A percentile compares a stretch with the other conserved stretches of the same genome.
These are phyloP conservation scores for Pichia sp. DNA, from an alignment of 1,139 yeast species.

Conservation along the genomic window DNA sequence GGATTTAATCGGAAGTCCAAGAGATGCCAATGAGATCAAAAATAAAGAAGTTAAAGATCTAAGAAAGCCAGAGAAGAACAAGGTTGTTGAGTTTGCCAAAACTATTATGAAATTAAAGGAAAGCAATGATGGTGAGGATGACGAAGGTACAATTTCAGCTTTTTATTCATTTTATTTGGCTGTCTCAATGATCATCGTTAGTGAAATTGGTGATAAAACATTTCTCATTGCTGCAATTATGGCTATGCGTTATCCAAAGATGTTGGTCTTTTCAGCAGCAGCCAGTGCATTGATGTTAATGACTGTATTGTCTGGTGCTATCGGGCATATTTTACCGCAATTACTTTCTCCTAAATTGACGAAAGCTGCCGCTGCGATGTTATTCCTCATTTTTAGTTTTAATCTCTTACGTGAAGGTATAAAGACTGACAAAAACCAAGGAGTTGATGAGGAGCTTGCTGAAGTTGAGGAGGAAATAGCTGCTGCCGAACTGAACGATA, in stretches of 20 bases:
- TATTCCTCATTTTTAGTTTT: conserved; percentile 82
- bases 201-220: conserved; percentile 97
- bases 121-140: not conserved
- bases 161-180: conserved; percentile 19
- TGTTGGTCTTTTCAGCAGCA: conserved; percentile 84
- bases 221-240: conserved; percentile 94
- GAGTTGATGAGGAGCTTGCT: conserved; percentile 93
- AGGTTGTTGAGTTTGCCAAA: not conserved
- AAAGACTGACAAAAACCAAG: conserved; percentile 74
- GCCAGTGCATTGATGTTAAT: conserved; percentile 83
- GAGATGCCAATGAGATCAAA: too few relatives aligned
- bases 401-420: conserved; percentile 79
- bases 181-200: conserved; percentile 82
- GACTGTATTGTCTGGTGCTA: conserved; percentile 88
- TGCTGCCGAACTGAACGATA: conserved; percentile 52
- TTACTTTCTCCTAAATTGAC: conserved; percentile 79
- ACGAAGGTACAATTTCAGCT: conserved; percentile 10
- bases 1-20: too few relatives aligned
- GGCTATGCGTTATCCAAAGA: conserved; percentile 93
- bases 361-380: conserved; percentile 73
- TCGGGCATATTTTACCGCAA: conserved; percentile 90
- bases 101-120: not conserved
- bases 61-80: not conserved
- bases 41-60: too few relatives aligned
- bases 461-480: conserved; percentile 96